phyloP scores from a whole-genome alignment of 768 basidiomycete species.

The Pilatotrama ljubarskyi region DNA sequence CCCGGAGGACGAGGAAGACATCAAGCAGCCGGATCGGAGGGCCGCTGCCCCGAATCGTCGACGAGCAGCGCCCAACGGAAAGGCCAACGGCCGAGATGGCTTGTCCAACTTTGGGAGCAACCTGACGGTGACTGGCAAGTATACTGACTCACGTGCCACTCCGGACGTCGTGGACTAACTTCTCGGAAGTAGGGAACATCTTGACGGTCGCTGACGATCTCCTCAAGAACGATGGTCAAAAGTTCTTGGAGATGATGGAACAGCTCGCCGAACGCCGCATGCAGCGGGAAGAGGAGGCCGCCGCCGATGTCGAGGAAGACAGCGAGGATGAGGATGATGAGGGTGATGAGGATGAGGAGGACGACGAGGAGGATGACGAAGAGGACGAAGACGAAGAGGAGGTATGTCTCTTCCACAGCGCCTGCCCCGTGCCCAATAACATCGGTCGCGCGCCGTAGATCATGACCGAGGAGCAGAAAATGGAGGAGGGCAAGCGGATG shows the following conservation, averaged over 20 bases:
- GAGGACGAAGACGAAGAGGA: slow-evolving; percentile 56
- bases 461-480: slow-evolving; percentile 96
- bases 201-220: slow-evolving; percentile 98
- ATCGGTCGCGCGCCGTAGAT: slow-evolving; percentile 40
- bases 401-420: slow-evolving; percentile 18
- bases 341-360: slow-evolving; percentile 49
- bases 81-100: slow-evolving; percentile 57
- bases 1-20: slow-evolving; percentile 33
- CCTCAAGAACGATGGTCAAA: slow-evolving; percentile 97
- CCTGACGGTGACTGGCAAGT: slow-evolving; percentile 79
- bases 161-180: slow-evolving; percentile 23
- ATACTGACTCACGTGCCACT: slow-evolving; percentile 18
- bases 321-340: slow-evolving; percentile 53
- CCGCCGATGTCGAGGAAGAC: slow-evolving; percentile 45
- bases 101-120: slow-evolving; percentile 79
- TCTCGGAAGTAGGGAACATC: slow-evolving; percentile 83
- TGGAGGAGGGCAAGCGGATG: slow-evolving; percentile 99
- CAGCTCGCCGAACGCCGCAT: slow-evolving; percentile 93
- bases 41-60: slow-evolving; percentile 27
- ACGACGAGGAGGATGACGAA: slow-evolving; percentile 51
- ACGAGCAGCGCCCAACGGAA: slow-evolving; percentile 42
- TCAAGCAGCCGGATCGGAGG: slow-evolving; percentile 30
- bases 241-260: slow-evolving; percentile 99
- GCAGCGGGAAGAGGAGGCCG: slow-evolving; percentile 79
- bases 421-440: slow-evolving; percentile 7